Evolutionary conservation across 176 grass and related monocot genomes (phyloP), one percentile per base, ranked within the genome.

Genomic region (Triticum turgidum): DNA sequence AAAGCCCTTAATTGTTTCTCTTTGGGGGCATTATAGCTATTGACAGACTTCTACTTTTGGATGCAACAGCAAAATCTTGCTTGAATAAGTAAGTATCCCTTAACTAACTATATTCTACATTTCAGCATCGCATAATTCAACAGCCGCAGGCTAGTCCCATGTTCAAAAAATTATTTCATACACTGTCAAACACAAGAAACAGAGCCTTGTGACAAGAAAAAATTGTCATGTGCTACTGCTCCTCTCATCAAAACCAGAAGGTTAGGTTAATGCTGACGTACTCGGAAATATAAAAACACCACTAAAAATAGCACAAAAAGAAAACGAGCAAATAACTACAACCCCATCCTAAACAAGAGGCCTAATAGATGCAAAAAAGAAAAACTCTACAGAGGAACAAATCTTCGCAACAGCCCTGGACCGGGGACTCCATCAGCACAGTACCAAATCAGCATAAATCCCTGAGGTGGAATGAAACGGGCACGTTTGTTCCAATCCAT

Each of bases 401-500:
- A 83, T 90, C 84, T 25, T 42, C 6, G 64, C 25, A 65, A 11
- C 64, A 69, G 82, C 52, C 15, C 15, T 1, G 51, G 51, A 54
- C 51, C 7, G 15, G 38, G n/a, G 73, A 68, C 37, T 80, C 81
- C 49, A 30, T 17, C 59, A 38, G 61, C 62, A 24, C 20, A 80
- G 27, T 15, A 84, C 58, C 27, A 61, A 87, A 87, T 90, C 84
- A 20, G 58, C 35, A 27, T 24, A 74, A 79, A 87, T 87, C 80
- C 20, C 42, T 59, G 29, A 12, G 54, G 1, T 20, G 33, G 21
- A 42, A 21, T 14, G 22, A 9, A 33, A 8, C 17, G 72, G 13
- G 32, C 81, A 66, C 12, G 82, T 22, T 65, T 54, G 41, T 41
- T 84, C 81, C 56, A 87, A 87, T 84, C 80, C 44, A 84, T 39